Base-by-base conservation (phyloP, 148 eudicot species). In the Diospyros kaki region DNA sequence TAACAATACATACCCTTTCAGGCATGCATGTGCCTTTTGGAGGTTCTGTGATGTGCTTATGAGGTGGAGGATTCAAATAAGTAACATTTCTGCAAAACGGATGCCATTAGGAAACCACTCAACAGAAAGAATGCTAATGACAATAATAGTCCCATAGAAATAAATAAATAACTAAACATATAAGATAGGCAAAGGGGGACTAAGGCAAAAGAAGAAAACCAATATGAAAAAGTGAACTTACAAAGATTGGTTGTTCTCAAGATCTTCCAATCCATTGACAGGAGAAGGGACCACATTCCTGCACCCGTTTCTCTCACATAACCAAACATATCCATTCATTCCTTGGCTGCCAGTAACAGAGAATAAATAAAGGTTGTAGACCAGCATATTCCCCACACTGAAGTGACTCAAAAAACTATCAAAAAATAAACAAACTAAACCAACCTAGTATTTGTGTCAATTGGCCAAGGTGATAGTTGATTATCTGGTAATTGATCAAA, bases 291-390 rank as follows among this genome's bases (percentile, higher is more conserved):
- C 74, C 75, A 85, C 82, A 58, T 71, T 76, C 76, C 74, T 84
- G 88, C 84, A 88, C 51, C 83, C 95, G 82, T 93, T 96, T 78
- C 99, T 86, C 86, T 80, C 87, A 59, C 80, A 86, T 63, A 96
- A 73, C 93, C 94, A 96, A 51, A 96, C 69, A 68, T 78, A 93
- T 71, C 99, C 99, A 78, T 93, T 96, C 99, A 96, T 91, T 76
- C 93, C 94, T 69, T 81, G 93, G 67, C 99, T 96, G 83, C 72
- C 85, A 71, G 28, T 28, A 77, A 75, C 14, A 56, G 41, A 2
- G 58, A 72, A 5, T 28, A 41, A 9, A 8, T 6, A 6, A 59
- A 59, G 41, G 40, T 18, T 50, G 39, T 9, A 62, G 71, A 64
- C 28, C 28, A 13, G 45, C 59, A 11, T 28, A 28, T 28, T 28